Conservation (phyloP, 1,139 yeast genomes). For the Nakaseomyces uthaithaninus region DNA sequence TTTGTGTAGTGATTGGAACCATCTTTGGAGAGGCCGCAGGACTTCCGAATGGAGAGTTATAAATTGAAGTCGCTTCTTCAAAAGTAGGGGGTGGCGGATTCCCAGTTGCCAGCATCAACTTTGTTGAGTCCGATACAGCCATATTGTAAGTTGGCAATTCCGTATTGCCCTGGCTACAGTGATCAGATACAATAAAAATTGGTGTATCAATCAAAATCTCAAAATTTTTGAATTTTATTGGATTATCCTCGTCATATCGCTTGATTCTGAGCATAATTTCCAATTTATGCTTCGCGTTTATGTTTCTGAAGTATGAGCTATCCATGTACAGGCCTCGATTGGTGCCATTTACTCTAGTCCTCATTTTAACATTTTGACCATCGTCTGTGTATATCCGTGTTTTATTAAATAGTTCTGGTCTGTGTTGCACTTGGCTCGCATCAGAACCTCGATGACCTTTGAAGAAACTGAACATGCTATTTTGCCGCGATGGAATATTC, state of each 20-base stretch:
- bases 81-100: slow-evolving; percentile 42
- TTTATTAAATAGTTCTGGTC: slow-evolving; percentile 1
- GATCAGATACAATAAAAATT: slow-evolving; percentile 58
- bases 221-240: slow-evolving; percentile 57
- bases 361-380: slow-evolving; percentile 13
- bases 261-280: slow-evolving; percentile 71
- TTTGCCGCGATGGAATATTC: slow-evolving; percentile 6
- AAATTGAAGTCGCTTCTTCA: slow-evolving; percentile 42
- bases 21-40: slow-evolving; percentile 18
- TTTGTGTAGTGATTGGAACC: background rate
- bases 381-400: slow-evolving; percentile 12
- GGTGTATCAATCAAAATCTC: slow-evolving; percentile 90
- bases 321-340: slow-evolving; percentile 52
- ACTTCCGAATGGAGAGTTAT: slow-evolving; percentile 6
- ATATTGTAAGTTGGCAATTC: slow-evolving; percentile 62
- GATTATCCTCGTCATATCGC: slow-evolving; percentile 42
- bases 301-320: slow-evolving; percentile 52
- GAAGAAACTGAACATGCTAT: slow-evolving; percentile 9
- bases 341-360: slow-evolving; percentile 18
- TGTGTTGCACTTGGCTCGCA: background rate
- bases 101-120: slow-evolving; percentile 9
- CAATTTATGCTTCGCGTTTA: slow-evolving; percentile 62
- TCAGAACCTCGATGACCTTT: background rate
- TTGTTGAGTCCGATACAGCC: slow-evolving; percentile 27
- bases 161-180: slow-evolving; percentile 58